Conservation (phyloP, 805 yeast genomes). For the Candida gorgasii region DNA sequence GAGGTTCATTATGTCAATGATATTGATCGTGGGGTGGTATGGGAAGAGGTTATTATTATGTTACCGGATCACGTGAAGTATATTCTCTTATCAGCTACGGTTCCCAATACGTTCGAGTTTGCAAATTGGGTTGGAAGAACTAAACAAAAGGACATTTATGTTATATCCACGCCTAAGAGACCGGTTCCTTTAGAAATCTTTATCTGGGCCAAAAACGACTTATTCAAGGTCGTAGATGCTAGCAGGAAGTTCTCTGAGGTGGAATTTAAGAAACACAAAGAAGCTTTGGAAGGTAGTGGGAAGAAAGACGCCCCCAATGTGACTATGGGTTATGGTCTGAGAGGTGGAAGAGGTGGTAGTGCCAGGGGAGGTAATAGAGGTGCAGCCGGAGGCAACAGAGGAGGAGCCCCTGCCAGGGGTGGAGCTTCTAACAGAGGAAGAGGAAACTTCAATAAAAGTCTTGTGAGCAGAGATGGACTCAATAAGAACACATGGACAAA, state of each 20-base stretch:
- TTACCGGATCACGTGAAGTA: slow-evolving; percentile 95
- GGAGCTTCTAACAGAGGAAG: slow-evolving; percentile 29
- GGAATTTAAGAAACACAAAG: slow-evolving; percentile 64
- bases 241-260: slow-evolving; percentile 65
- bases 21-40: slow-evolving; percentile 96
- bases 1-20: slow-evolving; percentile 99
- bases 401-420: slow-evolving; percentile 46
- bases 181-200: slow-evolving; percentile 93
- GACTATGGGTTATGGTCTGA: slow-evolving; percentile 39
- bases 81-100: slow-evolving; percentile 92
- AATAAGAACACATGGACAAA: slow-evolving; percentile 77
- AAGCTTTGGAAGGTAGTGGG: slow-evolving; percentile 43
- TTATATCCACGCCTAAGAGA: slow-evolving; percentile 92
- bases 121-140: slow-evolving; percentile 99
- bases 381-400: slow-evolving; percentile 36
- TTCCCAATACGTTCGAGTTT: slow-evolving; percentile 92
- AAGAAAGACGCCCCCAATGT: slow-evolving; percentile 39
- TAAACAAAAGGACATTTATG: slow-evolving; percentile 92
- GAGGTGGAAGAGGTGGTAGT: slow-evolving; percentile 45
- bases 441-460: slow-evolving; percentile 16
- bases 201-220: slow-evolving; percentile 76
- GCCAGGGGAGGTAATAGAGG: slow-evolving; percentile 47
- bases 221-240: slow-evolving; percentile 73
- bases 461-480: slow-evolving; percentile 56
- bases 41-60: slow-evolving; percentile 98